phyloP scores from a whole-genome alignment of 2,329 filamentous ascomycete genomes.

The Aureobasidium sp. region DNA sequence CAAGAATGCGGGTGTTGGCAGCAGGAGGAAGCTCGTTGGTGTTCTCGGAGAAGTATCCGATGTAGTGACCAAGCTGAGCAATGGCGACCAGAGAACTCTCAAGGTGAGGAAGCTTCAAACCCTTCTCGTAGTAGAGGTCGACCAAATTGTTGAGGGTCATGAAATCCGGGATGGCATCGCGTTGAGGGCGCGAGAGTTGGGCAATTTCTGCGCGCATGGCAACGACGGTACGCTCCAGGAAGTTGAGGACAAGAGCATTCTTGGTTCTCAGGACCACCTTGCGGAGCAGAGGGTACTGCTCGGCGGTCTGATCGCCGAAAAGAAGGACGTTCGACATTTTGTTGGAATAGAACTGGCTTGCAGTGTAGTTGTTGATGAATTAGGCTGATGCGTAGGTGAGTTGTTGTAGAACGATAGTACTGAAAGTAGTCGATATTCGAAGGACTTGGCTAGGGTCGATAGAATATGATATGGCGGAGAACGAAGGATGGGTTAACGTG shows the following conservation, averaged over 20 bases:
- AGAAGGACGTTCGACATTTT: slow-evolving; percentile 46
- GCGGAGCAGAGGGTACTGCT: slow-evolving; percentile 54
- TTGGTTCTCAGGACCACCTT: slow-evolving; percentile 40
- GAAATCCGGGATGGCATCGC: slow-evolving; percentile 53
- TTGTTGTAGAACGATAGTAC: slow-evolving; percentile 10
- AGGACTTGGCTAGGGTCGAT: slow-evolving; percentile 8
- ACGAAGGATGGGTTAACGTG: not conserved
- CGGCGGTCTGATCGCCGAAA: slow-evolving; percentile 63
- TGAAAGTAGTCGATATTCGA: slow-evolving; percentile 7
- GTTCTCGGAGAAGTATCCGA: slow-evolving; percentile 49
- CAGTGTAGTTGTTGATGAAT: slow-evolving; percentile 2
- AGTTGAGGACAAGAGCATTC: slow-evolving; percentile 52
- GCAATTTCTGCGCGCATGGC: slow-evolving; percentile 54
- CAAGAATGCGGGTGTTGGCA: slow-evolving; percentile 47
- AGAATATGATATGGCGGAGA: not conserved
- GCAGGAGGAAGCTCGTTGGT: slow-evolving; percentile 43
- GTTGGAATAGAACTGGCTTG: not conserved
- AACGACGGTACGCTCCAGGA: slow-evolving; percentile 50
- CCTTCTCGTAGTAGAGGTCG: slow-evolving; percentile 52
- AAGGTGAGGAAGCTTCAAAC: slow-evolving; percentile 50
- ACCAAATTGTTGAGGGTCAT: slow-evolving; percentile 55
- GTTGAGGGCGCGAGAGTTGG: slow-evolving; percentile 46
- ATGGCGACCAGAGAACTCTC: slow-evolving; percentile 58
- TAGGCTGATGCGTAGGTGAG: not conserved
- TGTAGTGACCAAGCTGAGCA: slow-evolving; percentile 59